Conservation (phyloP, 2,329 filamentous ascomycete genomes). For the Aspergillus novofumigatus region DNA sequence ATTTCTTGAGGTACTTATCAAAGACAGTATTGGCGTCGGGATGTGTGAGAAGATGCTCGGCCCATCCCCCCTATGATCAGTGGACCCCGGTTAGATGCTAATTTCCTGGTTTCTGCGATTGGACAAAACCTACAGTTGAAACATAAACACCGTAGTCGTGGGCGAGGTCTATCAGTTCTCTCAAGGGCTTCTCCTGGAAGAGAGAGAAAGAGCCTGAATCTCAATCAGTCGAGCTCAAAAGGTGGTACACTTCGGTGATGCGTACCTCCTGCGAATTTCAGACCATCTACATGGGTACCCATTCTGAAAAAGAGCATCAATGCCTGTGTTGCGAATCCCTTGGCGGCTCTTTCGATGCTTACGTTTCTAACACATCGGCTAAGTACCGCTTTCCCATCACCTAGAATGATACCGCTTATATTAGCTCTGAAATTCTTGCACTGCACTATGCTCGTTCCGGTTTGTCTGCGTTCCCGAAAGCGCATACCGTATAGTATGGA, state of each 20-base stretch:
- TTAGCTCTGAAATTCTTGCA: background rate
- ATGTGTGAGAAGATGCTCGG: conserved; percentile 51
- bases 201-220: conserved; percentile 47
- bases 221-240: background rate
- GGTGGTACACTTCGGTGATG: background rate
- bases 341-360: conserved; percentile 9
- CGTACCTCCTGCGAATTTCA: conserved; percentile 51
- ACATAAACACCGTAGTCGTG: conserved; percentile 50
- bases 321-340: background rate
- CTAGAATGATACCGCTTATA: conserved; percentile 16
- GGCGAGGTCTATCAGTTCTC: conserved; percentile 48
- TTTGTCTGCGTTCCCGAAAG: background rate
- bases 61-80: conserved; percentile 46
- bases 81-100: background rate
- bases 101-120: background rate
- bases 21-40: conserved; percentile 43
- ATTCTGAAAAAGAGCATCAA: conserved; percentile 35
- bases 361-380: conserved; percentile 52
- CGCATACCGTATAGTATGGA: conserved; percentile 49
- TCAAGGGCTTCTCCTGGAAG: conserved; percentile 44
- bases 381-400: conserved; percentile 52
- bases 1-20: conserved; percentile 50
- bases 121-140: conserved; percentile 40
- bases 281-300: conserved; percentile 52
- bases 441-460: background rate